Evolutionary conservation across 2,329 filamentous ascomycete genomes (phyloP).

Genomic region (Penicillium sclerotiorum): DNA sequence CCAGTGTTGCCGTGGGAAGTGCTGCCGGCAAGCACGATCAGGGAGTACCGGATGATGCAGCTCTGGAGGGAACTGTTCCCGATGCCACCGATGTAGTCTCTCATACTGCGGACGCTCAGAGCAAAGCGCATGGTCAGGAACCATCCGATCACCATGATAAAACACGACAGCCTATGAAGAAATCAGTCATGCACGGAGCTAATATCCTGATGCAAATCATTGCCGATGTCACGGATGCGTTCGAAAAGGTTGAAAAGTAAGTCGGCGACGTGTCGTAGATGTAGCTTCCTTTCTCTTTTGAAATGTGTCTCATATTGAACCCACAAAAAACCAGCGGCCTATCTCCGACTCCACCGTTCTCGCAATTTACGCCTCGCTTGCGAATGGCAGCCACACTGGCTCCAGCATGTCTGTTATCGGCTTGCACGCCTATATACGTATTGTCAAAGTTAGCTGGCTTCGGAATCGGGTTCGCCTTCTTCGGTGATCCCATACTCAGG

Average conservation of each 20-base stretch:
- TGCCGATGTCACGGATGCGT: constrained; percentile 62
- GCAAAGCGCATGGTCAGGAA: constrained; percentile 55
- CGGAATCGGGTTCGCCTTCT: constrained; percentile 72
- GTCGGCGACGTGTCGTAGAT: no score
- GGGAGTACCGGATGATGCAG: constrained; percentile 58
- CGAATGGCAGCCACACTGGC: constrained; percentile 58
- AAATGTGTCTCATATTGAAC: constrained; percentile 7
- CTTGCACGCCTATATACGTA: constrained; percentile 61
- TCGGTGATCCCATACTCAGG: constrained; percentile 73
- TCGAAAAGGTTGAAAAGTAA: constrained; percentile 65
- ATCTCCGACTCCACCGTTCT: constrained; percentile 67
- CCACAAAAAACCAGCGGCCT: constrained; percentile 52
- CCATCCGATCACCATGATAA: constrained; percentile 65
- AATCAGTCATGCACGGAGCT: constrained; percentile 75
- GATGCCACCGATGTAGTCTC: constrained; percentile 63
- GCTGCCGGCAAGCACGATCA: constrained; percentile 77
- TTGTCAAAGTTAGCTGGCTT: constrained; percentile 68
- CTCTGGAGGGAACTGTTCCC: constrained; percentile 58
- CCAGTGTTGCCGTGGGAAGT: constrained; percentile 71
- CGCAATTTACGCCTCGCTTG: constrained; percentile 54
- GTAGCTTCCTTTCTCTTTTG: no score
- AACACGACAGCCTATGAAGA: constrained; percentile 76
- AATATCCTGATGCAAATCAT: constrained; percentile 70
- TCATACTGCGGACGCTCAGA: constrained; percentile 57
- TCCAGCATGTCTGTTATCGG: constrained; percentile 56